Evolutionary conservation across 305 asterid genomes (phyloP).

Genomic region (Solanum hybrid): DNA sequence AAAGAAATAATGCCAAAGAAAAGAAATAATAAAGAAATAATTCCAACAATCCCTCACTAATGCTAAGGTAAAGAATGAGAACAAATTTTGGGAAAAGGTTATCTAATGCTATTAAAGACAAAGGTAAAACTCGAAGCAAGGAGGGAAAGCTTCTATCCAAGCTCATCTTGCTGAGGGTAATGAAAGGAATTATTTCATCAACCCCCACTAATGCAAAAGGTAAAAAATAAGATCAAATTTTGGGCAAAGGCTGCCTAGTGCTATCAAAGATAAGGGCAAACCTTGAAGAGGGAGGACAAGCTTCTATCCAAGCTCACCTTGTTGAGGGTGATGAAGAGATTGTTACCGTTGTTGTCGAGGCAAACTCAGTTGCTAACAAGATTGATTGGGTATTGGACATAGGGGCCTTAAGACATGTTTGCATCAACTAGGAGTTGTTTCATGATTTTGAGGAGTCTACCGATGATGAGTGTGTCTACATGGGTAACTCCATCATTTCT

Average conservation of each 20-base stretch:
- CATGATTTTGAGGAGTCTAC: background rate
- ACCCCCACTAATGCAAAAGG: background rate
- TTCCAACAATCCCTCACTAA: background rate
- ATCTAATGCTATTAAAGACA: background rate
- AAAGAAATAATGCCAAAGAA: background rate
- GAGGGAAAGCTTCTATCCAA: background rate
- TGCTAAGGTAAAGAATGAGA: background rate
- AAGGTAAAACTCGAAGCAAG: background rate
- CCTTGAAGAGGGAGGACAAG: background rate
- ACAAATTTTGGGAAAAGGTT: background rate
- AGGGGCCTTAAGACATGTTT: background rate
- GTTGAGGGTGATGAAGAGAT: background rate
- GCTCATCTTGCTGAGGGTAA: background rate
- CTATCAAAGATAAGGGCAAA: background rate
- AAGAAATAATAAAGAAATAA: background rate
- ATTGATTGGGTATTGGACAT: background rate
- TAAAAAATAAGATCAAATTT: background rate
- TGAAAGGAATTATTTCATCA: background rate
- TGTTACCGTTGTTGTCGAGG: background rate
- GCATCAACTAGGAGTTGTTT: background rate
- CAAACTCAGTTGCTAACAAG: background rate
- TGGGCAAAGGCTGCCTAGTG: background rate
- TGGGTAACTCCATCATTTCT: background rate
- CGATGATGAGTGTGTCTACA: background rate
- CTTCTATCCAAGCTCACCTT: background rate